Evolutionary conservation across 768 basidiomycete genomes (phyloP).

Genomic region (Kondoa subrosea): DNA sequence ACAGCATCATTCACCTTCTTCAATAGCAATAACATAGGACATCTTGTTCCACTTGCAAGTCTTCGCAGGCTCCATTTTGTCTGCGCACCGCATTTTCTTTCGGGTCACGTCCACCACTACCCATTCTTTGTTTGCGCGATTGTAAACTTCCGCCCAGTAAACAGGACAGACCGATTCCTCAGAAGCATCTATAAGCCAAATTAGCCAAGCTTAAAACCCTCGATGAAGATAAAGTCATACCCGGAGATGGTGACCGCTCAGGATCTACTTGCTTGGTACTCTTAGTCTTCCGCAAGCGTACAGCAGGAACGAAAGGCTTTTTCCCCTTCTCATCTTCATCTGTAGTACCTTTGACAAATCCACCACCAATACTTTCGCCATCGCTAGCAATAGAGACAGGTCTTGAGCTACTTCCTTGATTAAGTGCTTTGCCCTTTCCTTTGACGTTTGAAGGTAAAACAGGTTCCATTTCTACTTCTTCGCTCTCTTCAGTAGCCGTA

Average conservation of each 20-base stretch:
- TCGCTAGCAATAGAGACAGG: slow-evolving; percentile 1
- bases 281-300: slow-evolving; percentile 26
- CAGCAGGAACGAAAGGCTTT: not conserved
- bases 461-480: slow-evolving; percentile 10
- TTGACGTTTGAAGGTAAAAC: not conserved
- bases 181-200: slow-evolving; percentile 11
- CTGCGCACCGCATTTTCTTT: slow-evolving; percentile 67
- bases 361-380: not conserved
- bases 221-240: not conserved
- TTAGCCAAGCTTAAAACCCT: not conserved
- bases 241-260: slow-evolving; percentile 7
- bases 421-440: not conserved
- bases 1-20: slow-evolving; percentile 43
- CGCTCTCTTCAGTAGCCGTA: not conserved
- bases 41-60: slow-evolving; percentile 43
- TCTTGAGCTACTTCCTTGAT: not conserved
- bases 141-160: slow-evolving; percentile 98
- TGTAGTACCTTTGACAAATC: not conserved
- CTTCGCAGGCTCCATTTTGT: slow-evolving; percentile 36
- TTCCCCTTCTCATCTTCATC: not conserved
- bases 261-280: slow-evolving; percentile 10
- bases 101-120: slow-evolving; percentile 80
- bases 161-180: slow-evolving; percentile 38
- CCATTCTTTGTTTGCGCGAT: slow-evolving; percentile 78
- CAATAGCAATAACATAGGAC: slow-evolving; percentile 80